Base-by-base conservation (phyloP, 495 filamentous ascomycete species). In the Trichoderma erinaceum region DNA sequence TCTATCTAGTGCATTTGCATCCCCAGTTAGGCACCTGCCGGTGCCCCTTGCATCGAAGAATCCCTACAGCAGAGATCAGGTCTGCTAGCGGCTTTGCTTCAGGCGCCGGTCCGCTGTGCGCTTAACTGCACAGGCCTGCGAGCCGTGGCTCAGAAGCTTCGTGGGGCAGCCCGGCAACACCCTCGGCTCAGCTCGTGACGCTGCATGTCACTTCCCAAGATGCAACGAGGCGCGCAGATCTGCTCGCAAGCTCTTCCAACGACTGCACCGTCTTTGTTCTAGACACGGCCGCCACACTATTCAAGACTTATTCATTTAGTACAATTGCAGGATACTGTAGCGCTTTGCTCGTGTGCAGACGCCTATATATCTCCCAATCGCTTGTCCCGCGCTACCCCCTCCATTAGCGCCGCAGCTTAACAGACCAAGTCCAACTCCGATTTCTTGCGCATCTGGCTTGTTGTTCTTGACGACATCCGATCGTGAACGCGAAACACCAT, bases 381-480 rank as follows among this genome's bases (percentile, higher is more conserved):
- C 21, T 52, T 52, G 48, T 21, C 10, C 48, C 18, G 15, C 44
- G 15, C 48, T 23, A 21, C 48, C 56, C 56, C 56, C 56, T 61
- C 56, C 56, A 61, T 61, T 61, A 61, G 56, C 56, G 56, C 56
- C 56, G 23, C 56, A 32, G 56, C 56, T 56, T 48, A 10, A 21
- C 8, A 32, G 56, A 29, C 56, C 16, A 23, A 10, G 12, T 25
- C 4, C 1, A 11, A 61, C 29, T 61, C 27, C 56, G 56, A 61
- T 13, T n/a, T 61, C 56, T 61, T 61, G 56, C 56, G 56, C 56
- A 29, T 32, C 23, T 61, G 25, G 56, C 56, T 61, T 15, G 10
- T 61, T 61, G 23, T 32, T 27, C 0, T 32, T 21, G 56, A 61
- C 25, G 56, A 7, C 23, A 27, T 32, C 56, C 27, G 56, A 61